These are phyloP conservation scores for Cicer bijugum DNA, from an alignment of 306 rosid genomes.

Conservation along the genomic window DNA sequence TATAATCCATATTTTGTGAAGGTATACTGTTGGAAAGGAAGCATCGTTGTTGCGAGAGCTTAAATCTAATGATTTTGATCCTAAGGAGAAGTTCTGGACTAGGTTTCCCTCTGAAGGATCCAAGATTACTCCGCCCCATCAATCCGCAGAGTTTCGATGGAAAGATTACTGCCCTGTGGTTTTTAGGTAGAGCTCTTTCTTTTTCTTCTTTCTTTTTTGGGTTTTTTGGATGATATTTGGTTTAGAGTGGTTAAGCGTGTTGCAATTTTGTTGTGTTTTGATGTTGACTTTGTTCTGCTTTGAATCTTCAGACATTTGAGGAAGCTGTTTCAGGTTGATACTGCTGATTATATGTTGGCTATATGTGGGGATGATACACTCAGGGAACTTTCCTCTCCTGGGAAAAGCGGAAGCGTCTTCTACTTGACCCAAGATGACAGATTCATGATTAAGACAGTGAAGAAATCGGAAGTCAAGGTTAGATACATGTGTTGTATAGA, in stretches of 20 bases:
- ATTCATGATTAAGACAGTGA: conserved; percentile 96
- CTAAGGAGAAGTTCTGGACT: conserved; percentile 60
- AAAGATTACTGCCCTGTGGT: conserved; percentile 61
- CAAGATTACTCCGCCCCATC: conserved; percentile 58
- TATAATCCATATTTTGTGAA: conserved; percentile 29
- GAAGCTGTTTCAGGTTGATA: conserved; percentile 60
- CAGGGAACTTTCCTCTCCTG: conserved; percentile 76
- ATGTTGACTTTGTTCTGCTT: conserved; percentile 34
- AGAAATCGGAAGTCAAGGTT: conserved; percentile 98
- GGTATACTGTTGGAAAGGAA: conserved; percentile 68
- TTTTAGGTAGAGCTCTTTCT: conserved; percentile 44
- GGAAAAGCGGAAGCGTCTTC: conserved; percentile 92
- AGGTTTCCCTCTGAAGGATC: conserved; percentile 61
- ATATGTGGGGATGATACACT: conserved; percentile 60
- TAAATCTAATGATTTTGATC: conserved; percentile 53
- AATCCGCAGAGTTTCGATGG: conserved; percentile 55
- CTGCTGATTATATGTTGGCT: conserved; percentile 61
- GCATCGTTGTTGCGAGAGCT: conserved; percentile 60
- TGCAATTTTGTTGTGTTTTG: background rate
- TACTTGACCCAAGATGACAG: conserved; percentile 97
- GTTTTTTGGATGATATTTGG: conserved; percentile 22
- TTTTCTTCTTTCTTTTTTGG: background rate
- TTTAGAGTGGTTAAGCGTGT: background rate
- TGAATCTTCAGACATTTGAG: conserved; percentile 72
- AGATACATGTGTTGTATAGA: conserved; percentile 35